Evolutionary conservation across 352 stramenopile species (phyloP), one percentile per base, ranked within the genome.

Genomic region (Elongisporangium anandrum): DNA sequence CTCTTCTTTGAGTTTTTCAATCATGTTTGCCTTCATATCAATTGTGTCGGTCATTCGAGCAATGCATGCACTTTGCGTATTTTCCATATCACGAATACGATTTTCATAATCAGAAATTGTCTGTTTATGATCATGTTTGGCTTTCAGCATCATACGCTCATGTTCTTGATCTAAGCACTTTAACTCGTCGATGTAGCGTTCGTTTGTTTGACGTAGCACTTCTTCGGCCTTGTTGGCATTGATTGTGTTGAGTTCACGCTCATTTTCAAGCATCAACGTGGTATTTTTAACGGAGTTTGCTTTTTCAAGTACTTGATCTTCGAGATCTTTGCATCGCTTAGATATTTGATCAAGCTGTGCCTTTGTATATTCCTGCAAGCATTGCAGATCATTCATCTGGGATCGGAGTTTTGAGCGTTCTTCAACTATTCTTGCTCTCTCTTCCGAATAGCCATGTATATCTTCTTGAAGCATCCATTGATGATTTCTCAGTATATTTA

Each of bases 21-120:
- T 50, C 13, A 64, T 45, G 7, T 7, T 53, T 8, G 69, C 61
- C 52, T 88, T 88, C 16, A 63, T 55, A 8, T 74, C 65, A 41
- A 85, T 59, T n/a, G 66, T n/a, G 12, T 59, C 52, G 1, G 72
- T 82, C 74, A 85, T 79, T 23, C 57, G 60, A 0, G 61, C 55
- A 16, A 83, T 60, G 0, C 54, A 63, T 13, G 67, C 57, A 7
- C 59, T 71, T 15, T 73, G 61, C 2, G 59, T 49, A 24, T 53
- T 19, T 10, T 60, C 39, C 10, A 76, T 15, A 6, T 39, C 7
- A 12, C 34, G 34, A 17, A 45, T 45, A 17, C 34, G 34, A 45
- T 45, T 45, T 12, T 45, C 34, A 4, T 4, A 45, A 45, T 45
- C 34, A 1, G 4, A 17, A 17, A 45, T 45, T 45, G 16, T 45